These are phyloP conservation scores for Ministeria vibrans DNA, from an alignment of 78 protist species.

Conservation along the genomic window DNA sequence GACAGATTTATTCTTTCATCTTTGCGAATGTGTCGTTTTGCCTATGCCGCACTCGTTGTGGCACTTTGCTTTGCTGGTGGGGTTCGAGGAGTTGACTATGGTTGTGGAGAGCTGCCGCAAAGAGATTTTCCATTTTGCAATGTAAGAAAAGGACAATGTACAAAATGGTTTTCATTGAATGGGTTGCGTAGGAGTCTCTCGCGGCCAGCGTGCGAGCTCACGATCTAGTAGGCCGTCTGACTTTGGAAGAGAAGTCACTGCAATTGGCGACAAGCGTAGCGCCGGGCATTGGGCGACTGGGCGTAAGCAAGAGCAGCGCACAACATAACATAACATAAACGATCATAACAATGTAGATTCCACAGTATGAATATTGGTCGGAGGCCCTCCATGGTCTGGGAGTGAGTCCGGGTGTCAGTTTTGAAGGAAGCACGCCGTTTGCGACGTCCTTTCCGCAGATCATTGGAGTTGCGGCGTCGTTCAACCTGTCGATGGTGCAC, in stretches of 20 bases:
- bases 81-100: too few relatives aligned
- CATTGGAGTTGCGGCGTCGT: conserved; percentile 1
- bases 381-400: conserved; percentile 58
- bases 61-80: too few relatives aligned
- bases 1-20: too few relatives aligned
- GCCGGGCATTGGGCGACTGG: background rate
- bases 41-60: too few relatives aligned
- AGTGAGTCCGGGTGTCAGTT: background rate
- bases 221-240: conserved; percentile 1
- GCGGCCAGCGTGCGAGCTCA: background rate
- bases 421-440: background rate
- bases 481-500: conserved; percentile 20
- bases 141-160: too few relatives aligned
- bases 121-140: too few relatives aligned
- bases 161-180: too few relatives aligned
- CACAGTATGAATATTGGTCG: conserved; percentile 30
- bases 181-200: too few relatives aligned
- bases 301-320: background rate
- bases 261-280: background rate
- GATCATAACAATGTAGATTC: background rate
- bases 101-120: too few relatives aligned
- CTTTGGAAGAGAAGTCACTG: background rate
- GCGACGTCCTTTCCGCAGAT: conserved; percentile 39
- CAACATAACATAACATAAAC: background rate
- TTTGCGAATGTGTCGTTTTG: too few relatives aligned